phyloP scores from a whole-genome alignment of 257 asterid species.

The Nicotiana sylvestris region DNA sequence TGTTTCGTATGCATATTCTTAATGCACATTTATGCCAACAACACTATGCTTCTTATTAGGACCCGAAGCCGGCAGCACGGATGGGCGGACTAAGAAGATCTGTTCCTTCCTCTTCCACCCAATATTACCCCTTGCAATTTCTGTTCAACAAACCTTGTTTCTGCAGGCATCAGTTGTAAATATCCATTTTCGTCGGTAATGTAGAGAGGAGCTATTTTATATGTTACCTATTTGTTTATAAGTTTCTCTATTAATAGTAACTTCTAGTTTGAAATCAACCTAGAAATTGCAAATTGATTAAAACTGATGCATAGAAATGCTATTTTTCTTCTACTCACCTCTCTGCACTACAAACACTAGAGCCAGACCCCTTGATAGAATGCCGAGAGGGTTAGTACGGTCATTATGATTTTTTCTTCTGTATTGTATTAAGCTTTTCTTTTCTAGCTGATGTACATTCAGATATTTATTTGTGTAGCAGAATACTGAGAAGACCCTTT shows the following conservation, averaged over 20 bases:
- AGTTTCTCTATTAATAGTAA: not conserved
- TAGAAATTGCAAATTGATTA: not conserved
- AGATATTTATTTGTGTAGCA: not conserved
- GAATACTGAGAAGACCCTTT: not conserved
- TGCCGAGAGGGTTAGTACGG: not conserved
- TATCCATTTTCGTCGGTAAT: conserved; percentile 83
- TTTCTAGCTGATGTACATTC: not conserved
- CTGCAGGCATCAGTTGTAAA: conserved; percentile 92
- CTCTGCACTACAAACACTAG: not conserved
- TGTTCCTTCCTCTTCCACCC: conserved; percentile 95
- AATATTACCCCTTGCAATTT: conserved; percentile 75
- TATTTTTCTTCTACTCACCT: not conserved
- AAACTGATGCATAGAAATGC: not conserved
- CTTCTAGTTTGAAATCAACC: not conserved
- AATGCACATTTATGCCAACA: conserved; percentile 10
- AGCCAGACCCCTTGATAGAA: not conserved
- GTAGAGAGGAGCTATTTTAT: not conserved
- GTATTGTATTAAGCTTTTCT: not conserved
- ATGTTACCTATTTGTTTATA: not conserved
- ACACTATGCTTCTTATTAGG: conserved; percentile 37
- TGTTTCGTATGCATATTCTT: not conserved
- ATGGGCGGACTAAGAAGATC: conserved; percentile 65
- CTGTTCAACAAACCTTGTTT: conserved; percentile 79
- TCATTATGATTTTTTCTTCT: not conserved
- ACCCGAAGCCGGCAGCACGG: conserved; percentile 75